Conservation (phyloP, 2,329 filamentous ascomycete species). For the Exophiala calicioides region DNA sequence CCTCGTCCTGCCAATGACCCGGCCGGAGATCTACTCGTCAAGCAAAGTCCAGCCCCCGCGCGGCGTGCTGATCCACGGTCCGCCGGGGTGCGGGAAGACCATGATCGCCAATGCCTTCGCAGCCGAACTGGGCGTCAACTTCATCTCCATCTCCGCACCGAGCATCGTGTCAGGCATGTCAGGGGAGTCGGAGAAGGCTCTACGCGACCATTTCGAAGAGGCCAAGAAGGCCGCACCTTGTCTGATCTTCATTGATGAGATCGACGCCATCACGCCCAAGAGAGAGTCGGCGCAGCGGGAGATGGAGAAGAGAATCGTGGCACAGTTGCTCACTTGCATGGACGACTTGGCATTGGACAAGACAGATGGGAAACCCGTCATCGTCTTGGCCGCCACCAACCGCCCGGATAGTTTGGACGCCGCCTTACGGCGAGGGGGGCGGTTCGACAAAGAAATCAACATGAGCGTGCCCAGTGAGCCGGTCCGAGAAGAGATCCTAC, state of each 20-base stretch:
- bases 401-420: slow-evolving; percentile 83
- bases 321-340: slow-evolving; percentile 83
- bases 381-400: slow-evolving; percentile 90
- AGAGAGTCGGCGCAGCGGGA: slow-evolving; percentile 80
- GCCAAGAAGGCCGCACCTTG: slow-evolving; percentile 84
- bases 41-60: slow-evolving; percentile 70
- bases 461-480: slow-evolving; percentile 81
- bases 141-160: slow-evolving; percentile 78
- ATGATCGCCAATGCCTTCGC: slow-evolving; percentile 80
- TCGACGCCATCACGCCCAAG: slow-evolving; percentile 88
- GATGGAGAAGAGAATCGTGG: slow-evolving; percentile 84
- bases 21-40: slow-evolving; percentile 64
- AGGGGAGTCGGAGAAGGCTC: slow-evolving; percentile 83
- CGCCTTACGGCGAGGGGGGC: slow-evolving; percentile 69
- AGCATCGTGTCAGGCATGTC: slow-evolving; percentile 84
- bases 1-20: slow-evolving; percentile 71
- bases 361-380: slow-evolving; percentile 73
- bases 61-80: slow-evolving; percentile 77
- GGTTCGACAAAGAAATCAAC: slow-evolving; percentile 82
- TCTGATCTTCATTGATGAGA: slow-evolving; percentile 87
- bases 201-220: slow-evolving; percentile 83
- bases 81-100: slow-evolving; percentile 84
- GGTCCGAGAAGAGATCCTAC: slow-evolving; percentile 75
- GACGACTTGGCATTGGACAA: slow-evolving; percentile 73
- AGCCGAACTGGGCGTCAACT: slow-evolving; percentile 72